Base-by-base conservation (phyloP, 768 basidiomycete genomes). In the Tylopilus felleus region DNA sequence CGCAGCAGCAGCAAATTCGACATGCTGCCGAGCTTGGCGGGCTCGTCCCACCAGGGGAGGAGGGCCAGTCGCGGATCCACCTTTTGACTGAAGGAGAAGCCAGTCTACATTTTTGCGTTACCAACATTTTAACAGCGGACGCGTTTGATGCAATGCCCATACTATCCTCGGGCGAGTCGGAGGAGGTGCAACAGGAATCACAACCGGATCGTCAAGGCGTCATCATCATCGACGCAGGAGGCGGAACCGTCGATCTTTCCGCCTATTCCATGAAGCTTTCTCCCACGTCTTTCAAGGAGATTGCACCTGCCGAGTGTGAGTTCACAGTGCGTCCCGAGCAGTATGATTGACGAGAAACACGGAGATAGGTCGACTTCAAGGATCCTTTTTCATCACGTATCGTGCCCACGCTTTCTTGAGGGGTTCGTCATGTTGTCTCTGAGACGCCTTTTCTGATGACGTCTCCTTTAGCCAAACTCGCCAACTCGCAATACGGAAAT, bases 61-160 rank as follows among this genome's bases (percentile, higher is more conserved):
- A 63, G 7, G 77, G 73, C 0, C 75, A 59, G 28, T 63, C 67
- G 1, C 75, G 79, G 0, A 62, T 84, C 2, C 76, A 74, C 4
- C 80, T 85, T 49, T 77, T 84, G 5, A 84, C 82, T 0, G 83
- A 85, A 56, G 83, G 83, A 1, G 83, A 84, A 63, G 83, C 83
- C 0, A 82, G 57, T 29, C 57, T 59, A 4, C 77, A 84, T 59
- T 84, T 78, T 56, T 83, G 81, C 43, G 71, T 83, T 17, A 69
- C 73, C 39, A 77, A 74, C 56, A 74, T 78, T 0, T 59, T 80
- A 6, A 68, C 74, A 1, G 69, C 64, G 2, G 72, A 76, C 3
- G 23, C 45, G 31, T 50, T 64, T 19, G 53, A 51, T 6, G 23
- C 46, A 1, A 56, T 38, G 27, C 52, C 62, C 3, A 56, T 54